Evolutionary conservation across 305 asterid species (phyloP), one percentile per base, ranked within the genome.

Genomic region (Solanum hybrid): DNA sequence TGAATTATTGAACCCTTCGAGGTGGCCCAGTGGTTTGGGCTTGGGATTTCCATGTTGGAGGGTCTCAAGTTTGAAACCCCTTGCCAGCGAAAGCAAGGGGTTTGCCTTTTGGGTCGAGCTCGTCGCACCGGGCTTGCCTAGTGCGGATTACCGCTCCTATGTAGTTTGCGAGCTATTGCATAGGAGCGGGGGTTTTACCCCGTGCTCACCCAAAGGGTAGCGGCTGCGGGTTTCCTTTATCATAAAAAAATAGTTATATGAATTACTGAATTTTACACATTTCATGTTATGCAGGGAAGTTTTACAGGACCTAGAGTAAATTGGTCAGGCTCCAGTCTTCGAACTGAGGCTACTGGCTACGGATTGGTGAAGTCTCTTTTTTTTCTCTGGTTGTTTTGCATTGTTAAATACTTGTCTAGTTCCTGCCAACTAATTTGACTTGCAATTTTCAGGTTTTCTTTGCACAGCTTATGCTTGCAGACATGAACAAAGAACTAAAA

Each of bases 301-400:
- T 97, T 97, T 94, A 95, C 98, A 79, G 99, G 99, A 88, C 99
- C 99, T 36, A 94, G 99, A 92, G 94, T 97, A 42, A 96, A 95
- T 90, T 97, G 99, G 99, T 95, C 98, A 37, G 98, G 98, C 89
- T 94, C 98, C 89, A 97, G 99, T 94, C 96, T 97, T 87, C 95
- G 98, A 87, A 97, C 99, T 66, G 99, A 97, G 93, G 99, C 99
- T 93, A 97, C 99, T 89, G 99, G 98, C 91, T 97, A 96, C 76
- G 99, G 99, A 94, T 91, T 97, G 99, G 99, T 97, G 90, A 93
- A 90, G 42, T 88, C 36, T 77, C 91, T 73, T 69, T 89, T 81
- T 51, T 35, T 71, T 9, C 75, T 26, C 40, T 40, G 24, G 66
- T 40, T 56, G 75, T 77, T 77, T 88, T 37, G 22, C 86, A n/a